Evolutionary conservation across 495 filamentous ascomycete genomes (phyloP), one percentile per base, ranked within the genome.

Genomic region (Talaromyces proteolyticus): DNA sequence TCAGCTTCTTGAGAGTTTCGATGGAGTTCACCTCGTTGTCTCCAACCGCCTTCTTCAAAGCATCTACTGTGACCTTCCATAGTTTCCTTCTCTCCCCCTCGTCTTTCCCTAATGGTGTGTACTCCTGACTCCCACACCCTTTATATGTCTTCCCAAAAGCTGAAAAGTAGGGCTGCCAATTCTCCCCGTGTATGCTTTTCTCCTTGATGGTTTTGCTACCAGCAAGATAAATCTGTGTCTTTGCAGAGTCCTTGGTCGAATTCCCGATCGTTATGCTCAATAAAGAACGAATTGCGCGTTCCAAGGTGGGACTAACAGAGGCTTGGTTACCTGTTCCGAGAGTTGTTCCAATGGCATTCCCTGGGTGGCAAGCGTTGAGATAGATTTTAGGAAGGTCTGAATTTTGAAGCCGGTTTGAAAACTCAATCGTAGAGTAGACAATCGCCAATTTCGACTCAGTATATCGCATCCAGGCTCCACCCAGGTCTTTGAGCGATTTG

Each of bases 191-290:
- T 18, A 48, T 22, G 20, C 57, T 49, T 22, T 58, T 29, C 10
- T 57, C 48, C 20, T 29, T 38, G n/a, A 58, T 11, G 34, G 42
- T 12, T 10, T 10, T 7, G 42, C 43, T 57, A 2, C 48, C 50
- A 17, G 56, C 54, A 8, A 58, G 53, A 38, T 49, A 58, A 6
- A 51, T 48, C 53, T 58, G 56, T 12, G 56, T 58, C 54, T 58
- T 58, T 23, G 56, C 49, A 17, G 54, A 36, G 25, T 58, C 56
- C 16, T 34, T 37, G 20, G 44, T 39, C 3, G 44, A 26, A 39
- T 57, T 57, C 4, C 49, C 49, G n/a, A 58, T 41, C 16, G 47
- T 22, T 3, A 34, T 18, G 3, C 38, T 20, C 12, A 56, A 18
- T 3, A 8, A 18, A 10, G 16, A 22, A 18, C 46, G 39, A 21